Evolutionary conservation across 768 basidiomycete species (phyloP).

Genomic region (Scleroderma bovista): DNA sequence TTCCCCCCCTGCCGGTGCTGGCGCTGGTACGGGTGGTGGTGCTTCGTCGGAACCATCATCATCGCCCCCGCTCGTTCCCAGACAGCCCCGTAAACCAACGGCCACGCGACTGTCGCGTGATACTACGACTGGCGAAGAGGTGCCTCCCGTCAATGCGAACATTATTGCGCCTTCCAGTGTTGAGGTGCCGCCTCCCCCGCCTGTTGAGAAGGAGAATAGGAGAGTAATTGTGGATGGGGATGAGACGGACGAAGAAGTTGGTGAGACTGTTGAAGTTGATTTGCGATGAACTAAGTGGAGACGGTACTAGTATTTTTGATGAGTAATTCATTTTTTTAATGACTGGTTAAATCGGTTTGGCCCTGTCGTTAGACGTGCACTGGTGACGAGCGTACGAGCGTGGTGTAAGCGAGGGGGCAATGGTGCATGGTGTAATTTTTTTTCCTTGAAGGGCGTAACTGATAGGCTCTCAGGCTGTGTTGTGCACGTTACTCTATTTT

Average conservation of each 20-base stretch:
- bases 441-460: no score
- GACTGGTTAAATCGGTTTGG: no score
- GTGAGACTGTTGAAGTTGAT: constrained; percentile 71
- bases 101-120: constrained; percentile 1
- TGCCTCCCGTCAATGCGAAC: constrained; percentile 9
- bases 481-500: no score
- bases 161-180: constrained; percentile 58
- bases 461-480: no score
- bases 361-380: no score
- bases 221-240: constrained; percentile 44
- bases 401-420: no score
- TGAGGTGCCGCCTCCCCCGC: constrained; percentile 77
- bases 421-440: no score
- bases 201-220: constrained; percentile 64
- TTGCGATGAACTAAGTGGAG: constrained; percentile 31
- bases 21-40: no score
- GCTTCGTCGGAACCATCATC: constrained; percentile 26
- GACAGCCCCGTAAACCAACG: constrained; percentile 16
- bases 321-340: not conserved
- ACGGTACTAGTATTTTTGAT: not conserved
- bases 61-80: constrained; percentile 6
- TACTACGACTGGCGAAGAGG: constrained; percentile 4
- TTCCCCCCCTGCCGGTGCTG: constrained; percentile 15
- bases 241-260: constrained; percentile 66
- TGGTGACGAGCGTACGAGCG: no score